These are phyloP conservation scores for Acanthamoeba sp. DNA, from an alignment of 208 protist species.

Conservation along the genomic window DNA sequence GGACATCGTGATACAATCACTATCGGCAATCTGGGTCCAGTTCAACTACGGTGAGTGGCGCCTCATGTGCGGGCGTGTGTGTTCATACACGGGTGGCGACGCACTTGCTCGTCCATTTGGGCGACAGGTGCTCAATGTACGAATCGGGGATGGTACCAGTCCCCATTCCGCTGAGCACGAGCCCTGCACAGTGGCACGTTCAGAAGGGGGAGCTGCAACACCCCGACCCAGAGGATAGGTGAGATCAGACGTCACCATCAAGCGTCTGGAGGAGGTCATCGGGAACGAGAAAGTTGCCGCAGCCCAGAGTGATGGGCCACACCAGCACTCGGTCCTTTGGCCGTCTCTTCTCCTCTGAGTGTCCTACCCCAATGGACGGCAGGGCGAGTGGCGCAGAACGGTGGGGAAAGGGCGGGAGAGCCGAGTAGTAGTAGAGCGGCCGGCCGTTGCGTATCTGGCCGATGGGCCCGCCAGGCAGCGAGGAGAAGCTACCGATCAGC, in stretches of 20 bases:
- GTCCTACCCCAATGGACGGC: too few species aligned
- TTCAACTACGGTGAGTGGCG: neutral
- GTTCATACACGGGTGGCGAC: neutral
- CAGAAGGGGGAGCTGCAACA: too few species aligned
- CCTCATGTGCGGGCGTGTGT: neutral
- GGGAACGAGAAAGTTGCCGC: neutral
- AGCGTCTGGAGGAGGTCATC: neutral
- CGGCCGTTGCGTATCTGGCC: neutral
- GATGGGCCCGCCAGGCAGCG: neutral
- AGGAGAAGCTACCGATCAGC: neutral
- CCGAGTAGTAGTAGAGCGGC: neutral
- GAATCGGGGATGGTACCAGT: neutral
- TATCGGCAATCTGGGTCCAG: neutral
- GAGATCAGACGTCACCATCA: neutral
- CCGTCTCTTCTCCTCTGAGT: neutral
- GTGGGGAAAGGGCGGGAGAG: neutral
- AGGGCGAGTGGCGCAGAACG: neutral
- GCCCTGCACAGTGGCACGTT: neutral
- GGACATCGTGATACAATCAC: neutral
- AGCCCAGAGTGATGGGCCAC: neutral
- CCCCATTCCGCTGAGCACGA: neutral
- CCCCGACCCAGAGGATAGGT: too few species aligned
- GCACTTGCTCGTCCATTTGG: neutral
- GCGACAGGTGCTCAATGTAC: neutral
- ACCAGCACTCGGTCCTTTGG: neutral